These are phyloP conservation scores for Mycena albidolilacea DNA, from an alignment of 768 basidiomycete genomes.

Conservation along the genomic window DNA sequence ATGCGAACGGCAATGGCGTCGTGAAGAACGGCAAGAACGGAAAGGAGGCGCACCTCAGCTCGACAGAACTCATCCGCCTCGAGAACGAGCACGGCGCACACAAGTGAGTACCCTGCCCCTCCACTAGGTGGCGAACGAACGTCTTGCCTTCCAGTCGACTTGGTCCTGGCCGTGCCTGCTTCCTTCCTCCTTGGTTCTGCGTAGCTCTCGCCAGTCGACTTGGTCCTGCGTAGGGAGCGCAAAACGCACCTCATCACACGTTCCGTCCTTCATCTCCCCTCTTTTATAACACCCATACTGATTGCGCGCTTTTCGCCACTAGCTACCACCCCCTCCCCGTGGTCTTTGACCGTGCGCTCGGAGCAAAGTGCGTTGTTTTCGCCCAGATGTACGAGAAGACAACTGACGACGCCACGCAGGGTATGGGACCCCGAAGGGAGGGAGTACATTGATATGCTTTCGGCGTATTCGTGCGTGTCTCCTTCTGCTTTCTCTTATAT, in stretches of 20 bases:
- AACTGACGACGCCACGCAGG: constrained; percentile 46
- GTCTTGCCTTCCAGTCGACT: no score
- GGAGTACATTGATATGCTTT: constrained; percentile 98
- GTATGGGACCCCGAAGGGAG: constrained; percentile 97
- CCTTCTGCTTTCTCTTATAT: neutral
- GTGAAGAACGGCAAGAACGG: neutral
- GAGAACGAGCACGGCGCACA: constrained; percentile 90
- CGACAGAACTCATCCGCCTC: constrained; percentile 81
- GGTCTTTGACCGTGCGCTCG: constrained; percentile 92
- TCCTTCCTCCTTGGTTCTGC: no score
- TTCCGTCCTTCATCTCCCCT: constrained; percentile 41
- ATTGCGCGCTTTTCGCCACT: constrained; percentile 62
- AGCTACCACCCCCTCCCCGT: constrained; percentile 97
- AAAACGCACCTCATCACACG: neutral
- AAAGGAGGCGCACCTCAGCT: constrained; percentile 55
- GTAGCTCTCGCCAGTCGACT: no score
- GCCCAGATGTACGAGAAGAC: constrained; percentile 36
- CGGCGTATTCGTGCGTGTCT: constrained; percentile 90
- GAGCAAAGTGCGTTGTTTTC: constrained; percentile 75
- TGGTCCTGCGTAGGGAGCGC: neutral
- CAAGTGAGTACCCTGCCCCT: constrained; percentile 73
- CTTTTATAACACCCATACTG: constrained; percentile 42
- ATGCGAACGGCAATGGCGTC: constrained; percentile 14
- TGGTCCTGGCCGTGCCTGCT: no score
- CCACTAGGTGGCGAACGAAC: no score